These are phyloP conservation scores for Sinapis alba DNA, from an alignment of 441 rosid genomes.

Conservation along the genomic window DNA sequence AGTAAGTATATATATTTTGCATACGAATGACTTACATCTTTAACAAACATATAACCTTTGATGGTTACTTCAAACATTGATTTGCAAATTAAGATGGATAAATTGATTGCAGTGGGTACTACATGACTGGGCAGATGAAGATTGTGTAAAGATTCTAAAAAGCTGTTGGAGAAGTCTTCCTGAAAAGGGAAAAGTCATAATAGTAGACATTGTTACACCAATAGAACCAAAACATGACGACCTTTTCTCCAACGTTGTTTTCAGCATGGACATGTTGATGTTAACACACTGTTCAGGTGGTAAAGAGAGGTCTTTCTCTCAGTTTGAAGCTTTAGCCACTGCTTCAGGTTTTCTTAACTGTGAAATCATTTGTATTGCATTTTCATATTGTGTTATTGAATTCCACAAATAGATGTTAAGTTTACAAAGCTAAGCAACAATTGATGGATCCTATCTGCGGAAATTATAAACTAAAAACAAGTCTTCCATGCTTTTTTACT, in stretches of 20 bases:
- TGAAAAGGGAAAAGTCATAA: constrained; percentile 39
- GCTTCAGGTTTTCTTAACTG: constrained; percentile 42
- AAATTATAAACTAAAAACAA: neutral
- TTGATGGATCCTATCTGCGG: neutral
- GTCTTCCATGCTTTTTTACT: neutral
- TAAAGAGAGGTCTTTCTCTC: constrained; percentile 42
- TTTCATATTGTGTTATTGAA: constrained; percentile 42
- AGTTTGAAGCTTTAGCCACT: constrained; percentile 40
- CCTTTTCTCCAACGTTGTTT: constrained; percentile 13
- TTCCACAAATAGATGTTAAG: constrained; percentile 27
- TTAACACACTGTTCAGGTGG: constrained; percentile 19
- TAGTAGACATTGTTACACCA: constrained; percentile 41
- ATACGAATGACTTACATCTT: neutral
- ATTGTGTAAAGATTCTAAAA: constrained; percentile 24
- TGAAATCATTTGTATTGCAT: constrained; percentile 34
- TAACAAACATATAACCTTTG: neutral
- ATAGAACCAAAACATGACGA: constrained; percentile 29
- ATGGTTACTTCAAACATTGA: neutral
- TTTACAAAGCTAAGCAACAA: neutral
- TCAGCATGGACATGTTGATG: constrained; percentile 35
- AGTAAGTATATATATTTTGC: constrained; percentile 23
- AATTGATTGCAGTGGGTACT: constrained; percentile 37
- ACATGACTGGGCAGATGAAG: constrained; percentile 36
- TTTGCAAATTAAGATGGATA: neutral
- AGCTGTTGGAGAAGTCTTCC: constrained; percentile 42